phyloP scores from a whole-genome alignment of 2,329 filamentous ascomycete genomes.

The Paraconiothyrium sp. region DNA sequence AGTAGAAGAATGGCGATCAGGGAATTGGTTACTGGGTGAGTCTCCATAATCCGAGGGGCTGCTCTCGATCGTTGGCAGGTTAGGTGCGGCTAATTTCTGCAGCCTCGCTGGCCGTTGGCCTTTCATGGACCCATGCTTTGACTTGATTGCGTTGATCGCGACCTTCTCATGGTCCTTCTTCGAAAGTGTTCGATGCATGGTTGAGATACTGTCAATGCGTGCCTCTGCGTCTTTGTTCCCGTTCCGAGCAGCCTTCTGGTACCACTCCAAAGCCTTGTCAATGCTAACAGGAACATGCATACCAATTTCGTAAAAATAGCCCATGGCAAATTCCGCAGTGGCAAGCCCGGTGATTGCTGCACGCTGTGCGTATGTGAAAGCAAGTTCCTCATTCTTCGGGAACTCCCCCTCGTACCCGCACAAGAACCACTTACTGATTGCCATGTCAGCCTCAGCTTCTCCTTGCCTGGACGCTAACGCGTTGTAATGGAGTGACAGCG shows the following conservation, averaged over 20 bases:
- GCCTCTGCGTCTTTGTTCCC: conserved; percentile 89
- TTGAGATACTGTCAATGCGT: conserved; percentile 83
- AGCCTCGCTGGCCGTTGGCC: conserved; percentile 58
- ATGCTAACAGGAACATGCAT: conserved; percentile 89
- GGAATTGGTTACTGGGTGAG: conserved; percentile 36
- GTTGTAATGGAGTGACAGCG: conserved; percentile 94
- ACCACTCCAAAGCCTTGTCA: conserved; percentile 86
- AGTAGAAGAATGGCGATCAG: conserved; percentile 45
- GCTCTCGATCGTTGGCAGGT: conserved; percentile 53
- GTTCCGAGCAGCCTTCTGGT: conserved; percentile 85
- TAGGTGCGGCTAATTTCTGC: conserved; percentile 45
- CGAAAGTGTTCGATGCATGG: conserved; percentile 79
- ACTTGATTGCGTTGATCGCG: conserved; percentile 84
- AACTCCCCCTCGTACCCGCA: conserved; percentile 94
- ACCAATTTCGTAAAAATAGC: conserved; percentile 97
- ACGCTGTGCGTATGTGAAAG: conserved; percentile 88
- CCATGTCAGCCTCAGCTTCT: conserved; percentile 91
- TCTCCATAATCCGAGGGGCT: conserved; percentile 48
- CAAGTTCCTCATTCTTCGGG: conserved; percentile 93
- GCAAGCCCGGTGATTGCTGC: conserved; percentile 83
- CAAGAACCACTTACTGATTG: conserved; percentile 98
- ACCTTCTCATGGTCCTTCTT: conserved; percentile 93
- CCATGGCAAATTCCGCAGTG: conserved; percentile 95
- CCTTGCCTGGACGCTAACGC: conserved; percentile 91
- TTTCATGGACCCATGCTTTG: conserved; percentile 62